Conservation (phyloP, 768 basidiomycete genomes). For the Suillus clintonianus region DNA sequence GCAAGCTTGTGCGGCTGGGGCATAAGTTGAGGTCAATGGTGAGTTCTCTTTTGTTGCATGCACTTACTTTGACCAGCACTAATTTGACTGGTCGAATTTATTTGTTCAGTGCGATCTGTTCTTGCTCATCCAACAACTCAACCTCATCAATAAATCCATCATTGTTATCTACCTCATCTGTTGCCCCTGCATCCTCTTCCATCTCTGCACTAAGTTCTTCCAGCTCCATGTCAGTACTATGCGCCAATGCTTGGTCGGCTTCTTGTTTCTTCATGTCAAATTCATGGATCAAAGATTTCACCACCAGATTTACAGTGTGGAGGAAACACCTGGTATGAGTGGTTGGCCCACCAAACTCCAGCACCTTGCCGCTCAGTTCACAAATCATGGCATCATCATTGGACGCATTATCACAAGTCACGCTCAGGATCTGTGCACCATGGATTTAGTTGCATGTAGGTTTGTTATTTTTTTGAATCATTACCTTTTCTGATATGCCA, state of each 20-base stretch:
- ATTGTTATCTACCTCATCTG: no score
- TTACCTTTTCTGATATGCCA: slow-evolving; percentile 18
- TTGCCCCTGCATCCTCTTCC: no score
- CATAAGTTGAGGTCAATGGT: neutral
- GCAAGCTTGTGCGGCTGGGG: slow-evolving; percentile 7
- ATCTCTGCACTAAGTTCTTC: no score
- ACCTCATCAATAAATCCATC: no score
- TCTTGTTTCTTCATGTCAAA: slow-evolving; percentile 33
- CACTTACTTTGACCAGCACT: slow-evolving; percentile 17
- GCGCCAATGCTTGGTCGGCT: no score
- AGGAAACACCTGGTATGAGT: slow-evolving; percentile 20
- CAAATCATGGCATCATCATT: slow-evolving; percentile 25
- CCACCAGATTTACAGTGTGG: slow-evolving; percentile 37
- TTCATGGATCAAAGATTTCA: slow-evolving; percentile 29
- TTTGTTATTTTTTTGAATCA: neutral
- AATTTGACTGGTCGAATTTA: slow-evolving; percentile 12
- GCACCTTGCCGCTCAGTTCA: slow-evolving; percentile 18
- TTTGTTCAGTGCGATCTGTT: no score
- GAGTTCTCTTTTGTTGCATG: neutral
- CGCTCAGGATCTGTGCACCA: slow-evolving; percentile 19
- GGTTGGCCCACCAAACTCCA: slow-evolving; percentile 18
- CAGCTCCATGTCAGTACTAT: no score
- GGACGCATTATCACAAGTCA: no score
- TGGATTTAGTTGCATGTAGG: slow-evolving; percentile 12
- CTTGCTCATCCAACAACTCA: no score